Evolutionary conservation across 805 yeast genomes (phyloP), one percentile per base, ranked within the genome.

Genomic region (Saturnispora galanensis): DNA sequence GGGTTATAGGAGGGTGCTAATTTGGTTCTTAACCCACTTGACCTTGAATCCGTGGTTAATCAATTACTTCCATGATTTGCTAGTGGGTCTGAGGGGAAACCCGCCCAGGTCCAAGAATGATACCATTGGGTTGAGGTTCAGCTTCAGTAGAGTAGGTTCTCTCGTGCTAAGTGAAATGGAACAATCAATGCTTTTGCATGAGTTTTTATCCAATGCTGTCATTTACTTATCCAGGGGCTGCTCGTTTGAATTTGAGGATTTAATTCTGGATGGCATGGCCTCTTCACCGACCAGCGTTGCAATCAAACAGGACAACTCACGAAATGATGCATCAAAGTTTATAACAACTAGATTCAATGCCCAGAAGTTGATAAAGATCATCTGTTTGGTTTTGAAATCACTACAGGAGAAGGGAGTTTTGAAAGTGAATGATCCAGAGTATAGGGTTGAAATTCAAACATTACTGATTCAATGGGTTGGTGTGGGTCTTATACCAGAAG

Each of bases 1-100:
- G 45, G 87, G 87, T 0, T 73, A 69, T 51, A 69, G 89, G 52
- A 60, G 86, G 29, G 74, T 74, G 0, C 56, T 81, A 11, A 77
- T 83, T 36, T 80, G 86, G 85, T 77, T 74, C 49, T 58, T 83
- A 16, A 78, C 87, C 1, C 85, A 78, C 56, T 59, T 77, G 52
- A 74, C 77, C 42, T 58, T 79, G 15, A 75, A 75, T 29, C 73
- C 73, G 51, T 60, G 75, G 46, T 52, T 78, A 36, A 76, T 82
- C 32, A 77, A 78, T 51, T 83, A 81, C 57, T 69, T 81, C 13
- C 80, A 73, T 59, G 83, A 80, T 53, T 57, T 83, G 16, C 63
- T 79, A 4, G 66, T 71, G 46, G 81, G 77, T 0, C 50, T 66
- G n/a, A 64, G 88, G 48, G 87, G 87, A 0, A 55, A 59, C 39